These are phyloP conservation scores for Scalesia atractyloides DNA, from an alignment of 129 eudicot species.

Conservation along the genomic window DNA sequence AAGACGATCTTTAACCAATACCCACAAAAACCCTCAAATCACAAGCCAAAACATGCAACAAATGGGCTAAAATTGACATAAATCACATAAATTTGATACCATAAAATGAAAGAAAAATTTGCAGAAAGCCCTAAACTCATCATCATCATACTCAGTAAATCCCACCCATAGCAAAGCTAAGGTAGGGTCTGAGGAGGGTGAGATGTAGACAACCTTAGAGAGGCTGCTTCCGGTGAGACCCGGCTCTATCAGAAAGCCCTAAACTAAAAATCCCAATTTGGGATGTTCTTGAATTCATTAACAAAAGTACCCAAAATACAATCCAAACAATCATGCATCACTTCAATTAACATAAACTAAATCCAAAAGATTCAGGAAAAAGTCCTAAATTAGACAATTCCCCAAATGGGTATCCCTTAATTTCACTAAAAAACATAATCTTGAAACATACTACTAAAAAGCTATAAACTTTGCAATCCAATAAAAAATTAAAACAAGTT, in stretches of 20 bases:
- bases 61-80: slow-evolving; percentile 6
- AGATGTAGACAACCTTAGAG: no score
- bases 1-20: slow-evolving; percentile 24
- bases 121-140: slow-evolving; percentile 15
- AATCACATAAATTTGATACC: neutral
- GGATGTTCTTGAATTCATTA: slow-evolving; percentile 6
- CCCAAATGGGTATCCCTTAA: slow-evolving; percentile 23
- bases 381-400: slow-evolving; percentile 17
- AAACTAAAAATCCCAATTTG: neutral
- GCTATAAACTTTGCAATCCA: neutral
- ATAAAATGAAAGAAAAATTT: neutral
- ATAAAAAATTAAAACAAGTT: neutral
- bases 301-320: neutral
- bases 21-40: slow-evolving; percentile 29
- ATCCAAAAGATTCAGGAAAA: slow-evolving; percentile 1
- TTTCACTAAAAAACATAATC: slow-evolving; percentile 13
- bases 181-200: no score
- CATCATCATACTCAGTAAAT: no score
- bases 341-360: neutral
- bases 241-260: slow-evolving; percentile 21
- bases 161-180: no score
- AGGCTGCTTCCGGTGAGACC: no score
- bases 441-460: slow-evolving; percentile 9
- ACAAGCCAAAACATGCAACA: slow-evolving; percentile 14
- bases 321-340: slow-evolving; percentile 17